Base-by-base conservation (phyloP, 2,329 filamentous ascomycete species). In the Aspergillus sp. region DNA sequence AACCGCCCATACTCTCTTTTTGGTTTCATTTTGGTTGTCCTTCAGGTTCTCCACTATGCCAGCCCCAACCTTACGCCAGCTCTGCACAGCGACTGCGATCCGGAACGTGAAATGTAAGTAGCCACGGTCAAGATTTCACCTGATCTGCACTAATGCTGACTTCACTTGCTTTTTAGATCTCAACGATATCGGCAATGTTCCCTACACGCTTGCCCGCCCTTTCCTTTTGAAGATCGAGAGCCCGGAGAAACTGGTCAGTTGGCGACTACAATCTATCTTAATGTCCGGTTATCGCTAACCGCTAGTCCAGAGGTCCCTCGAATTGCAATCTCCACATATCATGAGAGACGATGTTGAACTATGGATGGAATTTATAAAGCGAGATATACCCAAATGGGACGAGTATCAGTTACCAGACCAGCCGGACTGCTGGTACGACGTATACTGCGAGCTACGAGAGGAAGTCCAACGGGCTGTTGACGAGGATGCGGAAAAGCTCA, bases 351-450 rank as follows among this genome's bases (percentile, higher is more conserved):
- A 87, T 40, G 82, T 79, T 19, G 89, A 92, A 65, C 79, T 93
- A 60, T 97, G 93, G 93, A 76, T 86, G 43, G 83, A 84, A 27
- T 84, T 97, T 68, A 95, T 98, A 73, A 83, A 85, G 52, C 85
- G 86, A 48, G 87, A 96, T 67, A 90, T 96, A 61, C 86, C 86
- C 2, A 77, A 84, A 56, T 88, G 86, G 73, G 80, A 86, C 43
- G 86, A 89, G 69, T 83, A 85, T 24, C 84, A 87, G 64, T 79
- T 85, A 23, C 90, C 90, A 0, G 81, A 82, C 55, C 82, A 90
- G 61, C 85, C 88, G 0, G 79, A 79, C 37, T 86, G 86, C 59
- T 97, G 92, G 92, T 86, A 88, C 70, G 86, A 88, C 55, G 81
- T 96, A 14, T 97, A 96, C 76, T 79, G 82, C 62, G 85, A 86